These are phyloP conservation scores for Candida verbasci DNA, from an alignment of 805 yeast species.

Conservation along the genomic window DNA sequence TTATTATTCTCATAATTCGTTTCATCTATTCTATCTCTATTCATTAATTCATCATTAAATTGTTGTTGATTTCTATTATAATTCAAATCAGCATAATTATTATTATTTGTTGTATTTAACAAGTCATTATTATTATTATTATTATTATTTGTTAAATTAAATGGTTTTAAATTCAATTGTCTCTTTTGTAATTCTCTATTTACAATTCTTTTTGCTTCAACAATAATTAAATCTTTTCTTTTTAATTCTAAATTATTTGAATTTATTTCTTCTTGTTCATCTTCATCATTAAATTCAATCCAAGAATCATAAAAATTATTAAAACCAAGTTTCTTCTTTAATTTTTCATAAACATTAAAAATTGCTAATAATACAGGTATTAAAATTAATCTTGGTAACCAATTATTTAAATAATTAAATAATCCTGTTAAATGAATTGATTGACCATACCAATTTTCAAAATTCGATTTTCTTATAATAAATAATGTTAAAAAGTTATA, in stretches of 20 bases:
- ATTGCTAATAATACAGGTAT: constrained; percentile 64
- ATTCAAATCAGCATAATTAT: constrained; percentile 21
- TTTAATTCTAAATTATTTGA: constrained; percentile 16
- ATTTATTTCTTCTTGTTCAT: constrained; percentile 8
- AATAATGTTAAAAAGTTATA: constrained; percentile 73
- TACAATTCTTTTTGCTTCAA: constrained; percentile 39
- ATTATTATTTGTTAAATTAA: constrained; percentile 15
- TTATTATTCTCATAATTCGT: too few relatives aligned
- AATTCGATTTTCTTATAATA: constrained; percentile 46
- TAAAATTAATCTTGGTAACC: constrained; percentile 71
- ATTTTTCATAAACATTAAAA: constrained; percentile 63
- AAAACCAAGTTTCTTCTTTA: constrained; percentile 41
- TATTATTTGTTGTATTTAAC: too few relatives aligned
- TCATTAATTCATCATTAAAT: constrained; percentile 20
- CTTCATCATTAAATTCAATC: constrained; percentile 33
- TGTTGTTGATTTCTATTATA: constrained; percentile 23
- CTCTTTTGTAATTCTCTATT: constrained; percentile 29
- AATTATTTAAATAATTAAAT: constrained; percentile 65
- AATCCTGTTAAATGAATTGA: constrained; percentile 72
- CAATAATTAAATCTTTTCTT: constrained; percentile 33
- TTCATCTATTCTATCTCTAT: constrained; percentile 11
- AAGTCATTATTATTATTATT: too few relatives aligned
- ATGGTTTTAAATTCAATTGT: constrained; percentile 22
- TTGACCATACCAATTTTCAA: constrained; percentile 71
- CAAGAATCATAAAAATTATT: constrained; percentile 36